Conservation (phyloP, 805 yeast genomes). For the Hanseniaspora singularis region DNA sequence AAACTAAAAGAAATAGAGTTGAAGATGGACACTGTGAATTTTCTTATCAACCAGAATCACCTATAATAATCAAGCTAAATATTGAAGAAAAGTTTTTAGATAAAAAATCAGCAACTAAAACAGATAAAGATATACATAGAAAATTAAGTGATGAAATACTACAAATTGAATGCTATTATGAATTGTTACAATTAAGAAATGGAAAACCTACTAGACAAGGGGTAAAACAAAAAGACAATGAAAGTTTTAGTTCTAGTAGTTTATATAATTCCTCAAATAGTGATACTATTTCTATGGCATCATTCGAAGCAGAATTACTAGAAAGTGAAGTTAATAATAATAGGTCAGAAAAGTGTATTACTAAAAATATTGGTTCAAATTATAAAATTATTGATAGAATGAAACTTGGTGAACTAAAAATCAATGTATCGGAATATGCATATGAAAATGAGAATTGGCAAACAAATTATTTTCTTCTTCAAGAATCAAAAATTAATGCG, state of each 20-base stretch:
- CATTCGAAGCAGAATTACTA: neutral
- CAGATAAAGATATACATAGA: constrained; percentile 16
- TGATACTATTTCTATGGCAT: constrained; percentile 1
- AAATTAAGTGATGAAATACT: constrained; percentile 30
- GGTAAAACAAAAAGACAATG: neutral
- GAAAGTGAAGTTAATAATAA: constrained; percentile 12
- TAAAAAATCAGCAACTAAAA: neutral
- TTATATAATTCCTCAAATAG: neutral
- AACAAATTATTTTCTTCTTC: constrained; percentile 54
- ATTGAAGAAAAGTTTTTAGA: constrained; percentile 25
- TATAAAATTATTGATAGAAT: constrained; percentile 26
- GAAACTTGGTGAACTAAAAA: constrained; percentile 50
- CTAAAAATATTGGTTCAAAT: too few relatives aligned
- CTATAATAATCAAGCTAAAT: constrained; percentile 33
- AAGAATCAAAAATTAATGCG: constrained; percentile 71
- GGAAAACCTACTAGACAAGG: neutral
- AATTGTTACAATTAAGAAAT: constrained; percentile 22
- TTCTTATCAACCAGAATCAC: constrained; percentile 31
- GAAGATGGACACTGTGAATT: constrained; percentile 43
- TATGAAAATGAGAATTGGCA: constrained; percentile 37
- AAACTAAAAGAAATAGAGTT: constrained; percentile 36
- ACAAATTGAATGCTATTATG: constrained; percentile 37
- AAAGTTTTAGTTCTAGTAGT: neutral
- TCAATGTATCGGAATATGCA: constrained; percentile 65
- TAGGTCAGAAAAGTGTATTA: too few relatives aligned